Evolutionary conservation across 179 eudicot genomes (phyloP).

Genomic region (Beta lomatogona): DNA sequence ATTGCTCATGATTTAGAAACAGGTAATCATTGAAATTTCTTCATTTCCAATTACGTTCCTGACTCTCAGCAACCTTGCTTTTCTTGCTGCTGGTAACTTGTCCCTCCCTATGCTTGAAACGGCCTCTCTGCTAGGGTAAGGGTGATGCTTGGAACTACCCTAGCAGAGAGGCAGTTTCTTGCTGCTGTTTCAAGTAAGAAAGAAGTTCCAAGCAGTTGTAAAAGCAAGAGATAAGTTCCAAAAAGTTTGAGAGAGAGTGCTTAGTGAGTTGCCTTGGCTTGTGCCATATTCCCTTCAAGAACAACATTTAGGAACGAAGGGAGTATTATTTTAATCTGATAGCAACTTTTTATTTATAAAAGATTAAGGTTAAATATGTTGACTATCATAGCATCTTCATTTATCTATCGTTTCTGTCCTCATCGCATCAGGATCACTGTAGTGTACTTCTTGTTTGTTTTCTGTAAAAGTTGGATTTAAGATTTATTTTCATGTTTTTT

Average conservation of each 20-base stretch:
- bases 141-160: not conserved
- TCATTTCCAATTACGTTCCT: not conserved
- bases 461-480: conserved; percentile 3
- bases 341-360: not conserved
- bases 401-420: not conserved
- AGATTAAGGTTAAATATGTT: not conserved
- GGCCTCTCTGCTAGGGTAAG: conserved; percentile 7
- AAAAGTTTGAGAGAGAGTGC: too few species aligned
- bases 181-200: too few species aligned
- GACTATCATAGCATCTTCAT: conserved; percentile 5
- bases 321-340: conserved; percentile 1
- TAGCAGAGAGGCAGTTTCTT: too few species aligned
- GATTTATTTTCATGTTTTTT: conserved; percentile 17
- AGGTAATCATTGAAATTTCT: not conserved
- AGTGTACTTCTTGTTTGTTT: not conserved
- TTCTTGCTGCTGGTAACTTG: not conserved
- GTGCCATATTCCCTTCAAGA: not conserved
- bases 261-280: too few species aligned
- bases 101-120: not conserved
- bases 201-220: too few species aligned
- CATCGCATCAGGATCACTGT: not conserved
- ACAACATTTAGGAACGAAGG: too few species aligned
- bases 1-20: not conserved
- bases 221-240: too few species aligned
- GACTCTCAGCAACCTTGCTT: not conserved